A percentile compares a stretch with the other conserved stretches of the same genome.
Evolutionary conservation across 306 rosid genomes (phyloP).

Genomic region (Lagenaria siceraria): DNA sequence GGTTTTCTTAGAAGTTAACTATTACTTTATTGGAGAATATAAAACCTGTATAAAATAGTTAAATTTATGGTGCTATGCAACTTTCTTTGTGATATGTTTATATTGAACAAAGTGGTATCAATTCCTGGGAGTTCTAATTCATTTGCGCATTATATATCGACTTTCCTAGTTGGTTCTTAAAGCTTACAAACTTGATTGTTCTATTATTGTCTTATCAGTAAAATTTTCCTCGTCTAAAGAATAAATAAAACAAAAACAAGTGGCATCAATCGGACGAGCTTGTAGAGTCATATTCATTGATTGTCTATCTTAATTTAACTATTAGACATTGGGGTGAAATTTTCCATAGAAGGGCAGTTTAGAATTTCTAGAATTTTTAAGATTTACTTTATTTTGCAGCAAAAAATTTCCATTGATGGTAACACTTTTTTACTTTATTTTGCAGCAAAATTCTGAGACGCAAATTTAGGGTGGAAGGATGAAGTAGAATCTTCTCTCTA

Average conservation of each 20-base stretch:
- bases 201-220: too few relatives aligned
- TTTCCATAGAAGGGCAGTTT: background rate
- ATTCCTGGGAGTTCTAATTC: too few relatives aligned
- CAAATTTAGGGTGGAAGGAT: background rate
- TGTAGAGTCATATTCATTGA: background rate
- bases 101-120: background rate
- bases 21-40: background rate
- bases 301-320: background rate
- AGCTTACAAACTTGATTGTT: too few relatives aligned
- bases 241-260: too few relatives aligned
- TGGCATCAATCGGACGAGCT: background rate
- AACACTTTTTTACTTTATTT: too few relatives aligned
- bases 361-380: background rate
- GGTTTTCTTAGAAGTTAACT: background rate
- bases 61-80: background rate
- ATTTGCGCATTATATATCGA: too few relatives aligned
- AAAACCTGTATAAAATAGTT: background rate
- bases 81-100: background rate
- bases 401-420: too few relatives aligned
- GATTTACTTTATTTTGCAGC: background rate
- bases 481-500: background rate
- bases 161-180: too few relatives aligned
- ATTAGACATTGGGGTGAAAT: background rate
- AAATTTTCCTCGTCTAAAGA: too few relatives aligned
- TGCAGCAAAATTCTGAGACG: background rate